Evolutionary conservation across 2,329 filamentous ascomycete species (phyloP).

Genomic region (Bipolaris gigantea): DNA sequence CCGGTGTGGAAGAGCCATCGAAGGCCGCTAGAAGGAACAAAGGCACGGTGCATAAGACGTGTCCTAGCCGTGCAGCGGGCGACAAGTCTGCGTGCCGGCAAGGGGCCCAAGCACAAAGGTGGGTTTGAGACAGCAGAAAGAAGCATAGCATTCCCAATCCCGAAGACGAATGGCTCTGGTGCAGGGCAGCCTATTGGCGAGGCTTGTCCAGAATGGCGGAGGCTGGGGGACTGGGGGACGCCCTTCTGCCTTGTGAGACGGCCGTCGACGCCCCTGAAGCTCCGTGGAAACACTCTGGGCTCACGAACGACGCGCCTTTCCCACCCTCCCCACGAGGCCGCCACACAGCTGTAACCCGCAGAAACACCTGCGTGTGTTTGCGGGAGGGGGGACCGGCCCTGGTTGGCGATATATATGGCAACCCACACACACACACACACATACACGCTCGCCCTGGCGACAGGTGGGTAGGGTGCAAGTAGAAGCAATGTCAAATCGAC

Average conservation of each 20-base stretch:
- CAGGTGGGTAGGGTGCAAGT: neutral
- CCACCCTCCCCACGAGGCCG: constrained; percentile 20
- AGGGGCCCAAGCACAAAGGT: constrained; percentile 21
- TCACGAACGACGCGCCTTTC: constrained; percentile 27
- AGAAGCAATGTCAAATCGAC: neutral
- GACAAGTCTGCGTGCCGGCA: constrained; percentile 24
- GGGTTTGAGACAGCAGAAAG: constrained; percentile 18
- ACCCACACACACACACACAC: neutral
- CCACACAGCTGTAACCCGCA: constrained; percentile 7
- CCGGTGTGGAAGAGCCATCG: constrained; percentile 24
- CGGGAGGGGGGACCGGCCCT: neutral
- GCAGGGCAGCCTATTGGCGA: constrained; percentile 19
- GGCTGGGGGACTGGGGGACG: constrained; percentile 9
- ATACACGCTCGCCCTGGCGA: neutral
- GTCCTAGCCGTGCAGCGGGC: constrained; percentile 23
- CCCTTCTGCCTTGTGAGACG: constrained; percentile 20
- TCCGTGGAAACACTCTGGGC: constrained; percentile 15
- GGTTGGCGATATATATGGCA: constrained; percentile 1
- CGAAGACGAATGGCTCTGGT: constrained; percentile 15
- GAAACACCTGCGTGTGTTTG: constrained; percentile 24
- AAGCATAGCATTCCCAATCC: constrained; percentile 13
- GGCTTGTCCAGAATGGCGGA: constrained; percentile 8
- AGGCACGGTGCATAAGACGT: constrained; percentile 24
- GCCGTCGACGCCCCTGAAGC: constrained; percentile 26
- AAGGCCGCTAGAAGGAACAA: constrained; percentile 33